phyloP scores from a whole-genome alignment of 495 filamentous ascomycete genomes.

The Podospora comata region DNA sequence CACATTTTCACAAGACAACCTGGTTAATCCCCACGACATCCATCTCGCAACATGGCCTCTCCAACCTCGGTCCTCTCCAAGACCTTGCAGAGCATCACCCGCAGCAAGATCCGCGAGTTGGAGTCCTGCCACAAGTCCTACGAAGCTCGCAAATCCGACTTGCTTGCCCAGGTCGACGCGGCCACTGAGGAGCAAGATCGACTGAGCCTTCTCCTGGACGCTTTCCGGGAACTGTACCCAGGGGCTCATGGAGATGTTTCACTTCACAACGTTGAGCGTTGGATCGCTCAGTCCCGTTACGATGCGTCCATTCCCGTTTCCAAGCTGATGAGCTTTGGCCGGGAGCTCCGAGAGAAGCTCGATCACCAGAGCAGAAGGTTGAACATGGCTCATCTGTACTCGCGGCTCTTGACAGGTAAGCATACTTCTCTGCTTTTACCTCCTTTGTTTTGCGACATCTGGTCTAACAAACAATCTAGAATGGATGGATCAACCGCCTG shows the following conservation, averaged over 20 bases:
- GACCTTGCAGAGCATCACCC: constrained; percentile 62
- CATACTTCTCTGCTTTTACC: neutral
- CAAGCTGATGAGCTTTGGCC: constrained; percentile 39
- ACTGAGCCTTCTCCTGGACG: constrained; percentile 39
- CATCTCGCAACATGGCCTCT: constrained; percentile 31
- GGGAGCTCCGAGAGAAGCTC: constrained; percentile 40
- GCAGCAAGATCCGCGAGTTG: constrained; percentile 61
- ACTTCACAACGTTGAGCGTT: constrained; percentile 35
- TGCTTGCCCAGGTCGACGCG: constrained; percentile 33
- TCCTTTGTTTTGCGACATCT: neutral
- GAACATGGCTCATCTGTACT: constrained; percentile 60
- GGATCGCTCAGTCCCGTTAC: constrained; percentile 39
- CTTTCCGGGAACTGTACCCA: constrained; percentile 38
- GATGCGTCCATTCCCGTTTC: constrained; percentile 36
- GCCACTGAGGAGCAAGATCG: constrained; percentile 33
- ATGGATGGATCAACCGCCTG: constrained; percentile 48
- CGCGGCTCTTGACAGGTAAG: constrained; percentile 50
- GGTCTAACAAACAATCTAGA: constrained; percentile 31
- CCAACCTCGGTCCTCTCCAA: constrained; percentile 48
- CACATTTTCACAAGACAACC: neutral
- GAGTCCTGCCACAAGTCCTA: constrained; percentile 58
- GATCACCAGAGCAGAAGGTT: constrained; percentile 52
- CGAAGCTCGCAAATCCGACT: constrained; percentile 40
- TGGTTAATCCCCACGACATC: neutral
- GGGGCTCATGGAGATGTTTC: constrained; percentile 21